Conservation (phyloP, 2,329 filamentous ascomycete genomes). For the Rosellinia necatrix region DNA sequence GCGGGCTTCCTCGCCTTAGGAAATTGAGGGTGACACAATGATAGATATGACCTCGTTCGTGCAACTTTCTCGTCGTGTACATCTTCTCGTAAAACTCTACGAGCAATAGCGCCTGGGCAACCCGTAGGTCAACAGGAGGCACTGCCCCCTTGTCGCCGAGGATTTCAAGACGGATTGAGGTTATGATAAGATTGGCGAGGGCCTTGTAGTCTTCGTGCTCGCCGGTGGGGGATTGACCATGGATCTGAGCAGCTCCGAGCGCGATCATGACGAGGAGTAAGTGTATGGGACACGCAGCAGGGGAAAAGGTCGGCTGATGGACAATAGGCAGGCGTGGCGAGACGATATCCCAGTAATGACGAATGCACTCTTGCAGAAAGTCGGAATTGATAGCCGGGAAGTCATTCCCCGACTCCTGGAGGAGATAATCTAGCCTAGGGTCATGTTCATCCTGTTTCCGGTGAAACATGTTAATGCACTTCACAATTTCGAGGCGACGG, state of each 20-base stretch:
- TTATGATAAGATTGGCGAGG: conserved; percentile 65
- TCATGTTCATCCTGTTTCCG: conserved; percentile 50
- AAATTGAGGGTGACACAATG: conserved; percentile 84
- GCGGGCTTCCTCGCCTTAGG: conserved; percentile 81
- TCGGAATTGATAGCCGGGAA: conserved; percentile 65
- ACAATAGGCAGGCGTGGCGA: conserved; percentile 86
- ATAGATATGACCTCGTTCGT: conserved; percentile 89
- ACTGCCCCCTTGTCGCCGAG: conserved; percentile 80
- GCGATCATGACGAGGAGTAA: conserved; percentile 82
- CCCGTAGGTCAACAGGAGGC: conserved; percentile 84
- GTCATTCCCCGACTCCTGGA: conserved; percentile 49
- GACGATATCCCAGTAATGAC: conserved; percentile 87
- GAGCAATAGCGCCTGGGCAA: conserved; percentile 81
- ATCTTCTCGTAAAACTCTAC: conserved; percentile 93
- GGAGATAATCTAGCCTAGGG: conserved; percentile 37
- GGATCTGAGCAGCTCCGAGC: conserved; percentile 79
- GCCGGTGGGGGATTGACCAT: conserved; percentile 63
- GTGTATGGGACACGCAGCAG: conserved; percentile 76
- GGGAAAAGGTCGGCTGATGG: conserved; percentile 84
- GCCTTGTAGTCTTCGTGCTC: conserved; percentile 51
- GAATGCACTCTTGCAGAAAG: conserved; percentile 83
- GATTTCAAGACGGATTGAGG: conserved; percentile 79
- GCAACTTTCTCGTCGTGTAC: conserved; percentile 79
- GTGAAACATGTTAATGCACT: conserved; percentile 50
- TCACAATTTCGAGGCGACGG: conserved; percentile 51